Base-by-base conservation (phyloP, 345 rosid species). In the Lumnitzera littorea region DNA sequence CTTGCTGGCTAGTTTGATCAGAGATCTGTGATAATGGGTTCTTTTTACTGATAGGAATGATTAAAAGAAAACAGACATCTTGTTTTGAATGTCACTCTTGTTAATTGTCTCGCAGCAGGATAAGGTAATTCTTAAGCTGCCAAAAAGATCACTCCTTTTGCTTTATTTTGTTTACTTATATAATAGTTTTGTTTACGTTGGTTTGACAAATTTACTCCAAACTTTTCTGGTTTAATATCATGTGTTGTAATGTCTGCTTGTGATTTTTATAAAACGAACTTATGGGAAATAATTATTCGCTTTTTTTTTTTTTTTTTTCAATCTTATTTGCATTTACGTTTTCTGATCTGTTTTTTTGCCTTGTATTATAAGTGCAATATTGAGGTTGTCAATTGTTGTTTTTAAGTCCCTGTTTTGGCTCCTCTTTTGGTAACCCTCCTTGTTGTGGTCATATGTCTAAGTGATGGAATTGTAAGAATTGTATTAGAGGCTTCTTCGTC, bases 21-120 rank as follows among this genome's bases (percentile, higher is more conserved):
- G 80, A 82, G 86, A 89, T 86, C 87, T 82, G 74, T 62, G 67
- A 62, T 56, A 56, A 27, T 23, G 66, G 64, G 62, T 48, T 61
- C 71, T 63, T 62, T 52, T 7, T 36, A 9, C 9, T 0, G 43
- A 36, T 36, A 36, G 43, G 43, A 5, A 4, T 36, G 43, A 9
- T 5, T 36, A 4, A 36, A 36, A 5, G 43, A 36, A 36, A 9
- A 36, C 43, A 36, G 74, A 78, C 89, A 85, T 85, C 96, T 78
- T 51, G 51, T 67, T 64, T 76, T 72, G 55, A 69, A 62, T 62
- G 56, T 52, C 57, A 56, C 61, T 51, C 49, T 51, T 52, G 57
- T 60, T 48, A 59, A 67, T 60, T 63, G 55, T 65, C 16, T 57
- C 62, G 24, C 54, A 63, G 58, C 24, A 67, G 70, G 83, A 83